Conservation (phyloP, 331 rosid species). For the Quercus lobata region DNA sequence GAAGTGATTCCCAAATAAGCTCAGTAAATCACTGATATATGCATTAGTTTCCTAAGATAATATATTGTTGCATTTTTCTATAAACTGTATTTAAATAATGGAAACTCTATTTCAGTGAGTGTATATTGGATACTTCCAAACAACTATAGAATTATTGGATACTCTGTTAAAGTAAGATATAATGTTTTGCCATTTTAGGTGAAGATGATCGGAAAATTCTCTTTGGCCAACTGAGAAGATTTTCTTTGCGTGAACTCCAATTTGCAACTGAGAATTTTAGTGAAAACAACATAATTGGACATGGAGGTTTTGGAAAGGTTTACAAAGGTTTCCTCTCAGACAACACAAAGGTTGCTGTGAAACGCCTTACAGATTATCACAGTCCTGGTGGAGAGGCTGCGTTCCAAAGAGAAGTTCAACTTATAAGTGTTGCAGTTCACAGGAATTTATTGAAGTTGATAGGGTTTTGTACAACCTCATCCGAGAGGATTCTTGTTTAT, state of each 20-base stretch:
- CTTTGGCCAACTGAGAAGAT: constrained; percentile 73
- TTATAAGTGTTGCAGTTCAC: constrained; percentile 89
- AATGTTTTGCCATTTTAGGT: constrained; percentile 36
- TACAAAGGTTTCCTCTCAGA: constrained; percentile 80
- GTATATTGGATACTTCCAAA: not conserved
- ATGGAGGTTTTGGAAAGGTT: constrained; percentile 97
- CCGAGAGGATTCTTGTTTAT: constrained; percentile 91
- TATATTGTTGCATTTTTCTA: not conserved
- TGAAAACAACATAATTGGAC: constrained; percentile 83
- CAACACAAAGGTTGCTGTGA: constrained; percentile 67
- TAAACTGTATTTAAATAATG: not conserved
- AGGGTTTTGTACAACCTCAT: constrained; percentile 71
- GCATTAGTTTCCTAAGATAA: not conserved
- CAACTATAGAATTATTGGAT: not conserved
- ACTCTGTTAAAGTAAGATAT: constrained; percentile 11
- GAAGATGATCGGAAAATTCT: constrained; percentile 71
- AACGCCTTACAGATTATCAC: constrained; percentile 71
- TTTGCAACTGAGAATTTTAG: constrained; percentile 73
- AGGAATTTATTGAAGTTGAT: constrained; percentile 79
- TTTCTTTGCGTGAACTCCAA: constrained; percentile 87
- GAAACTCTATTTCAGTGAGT: not conserved
- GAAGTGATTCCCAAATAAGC: not conserved
- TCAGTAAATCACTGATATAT: not conserved
- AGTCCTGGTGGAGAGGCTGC: constrained; percentile 98
- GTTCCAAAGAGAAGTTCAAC: constrained; percentile 84